A percentile compares a stretch with the other conserved stretches of the same genome.
Conservation (phyloP, 371 early-diverging fungal genomes). For the Blyttiomyces sp. region DNA sequence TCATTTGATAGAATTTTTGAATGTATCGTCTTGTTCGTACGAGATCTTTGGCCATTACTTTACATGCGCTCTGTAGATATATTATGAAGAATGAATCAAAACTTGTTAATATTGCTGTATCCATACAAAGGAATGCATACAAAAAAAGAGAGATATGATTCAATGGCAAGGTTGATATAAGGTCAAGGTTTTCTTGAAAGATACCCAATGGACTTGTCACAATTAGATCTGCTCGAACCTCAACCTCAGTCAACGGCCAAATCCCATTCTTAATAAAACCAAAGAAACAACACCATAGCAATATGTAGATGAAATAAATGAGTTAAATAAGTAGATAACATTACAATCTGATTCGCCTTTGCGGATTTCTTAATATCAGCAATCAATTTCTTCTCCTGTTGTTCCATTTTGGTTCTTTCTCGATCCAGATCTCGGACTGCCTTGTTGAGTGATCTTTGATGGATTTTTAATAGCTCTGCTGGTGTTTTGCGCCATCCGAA, state of each 20-base stretch:
- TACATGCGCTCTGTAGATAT: conserved; percentile 70
- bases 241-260: too few species aligned
- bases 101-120: too few species aligned
- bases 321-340: neutral
- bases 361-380: conserved; percentile 89
- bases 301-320: neutral
- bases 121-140: too few species aligned
- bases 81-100: neutral
- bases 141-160: too few species aligned
- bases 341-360: conserved; percentile 85
- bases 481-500: conserved; percentile 58
- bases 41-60: conserved; percentile 96
- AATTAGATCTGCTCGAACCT: too few species aligned
- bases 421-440: conserved; percentile 94
- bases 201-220: too few species aligned
- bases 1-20: conserved; percentile 95
- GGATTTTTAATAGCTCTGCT: conserved; percentile 85
- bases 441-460: conserved; percentile 81
- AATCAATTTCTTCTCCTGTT: conserved; percentile 93
- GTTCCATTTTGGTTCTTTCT: conserved; percentile 83
- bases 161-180: too few species aligned
- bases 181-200: too few species aligned
- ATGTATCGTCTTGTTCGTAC: conserved; percentile 90
- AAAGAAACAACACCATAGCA: too few species aligned
- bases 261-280: too few species aligned